phyloP scores from a whole-genome alignment of 2,329 filamentous ascomycete genomes.

The Alternaria incomplexa region DNA sequence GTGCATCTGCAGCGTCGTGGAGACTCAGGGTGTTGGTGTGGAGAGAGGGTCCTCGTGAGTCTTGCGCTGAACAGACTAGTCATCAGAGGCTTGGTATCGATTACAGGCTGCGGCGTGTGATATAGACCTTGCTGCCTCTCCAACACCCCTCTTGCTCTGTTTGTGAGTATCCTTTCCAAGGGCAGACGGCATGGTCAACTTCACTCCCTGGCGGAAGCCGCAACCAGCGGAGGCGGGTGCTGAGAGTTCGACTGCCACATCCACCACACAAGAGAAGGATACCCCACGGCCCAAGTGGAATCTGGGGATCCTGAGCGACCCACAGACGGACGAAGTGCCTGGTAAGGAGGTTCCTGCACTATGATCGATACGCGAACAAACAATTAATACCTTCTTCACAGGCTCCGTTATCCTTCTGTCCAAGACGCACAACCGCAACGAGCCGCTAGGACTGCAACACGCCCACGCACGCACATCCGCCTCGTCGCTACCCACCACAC shows the following conservation, averaged over 20 bases:
- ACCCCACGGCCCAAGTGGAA: slow-evolving; percentile 51
- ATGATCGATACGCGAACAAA: not conserved
- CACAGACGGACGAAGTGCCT: slow-evolving; percentile 82
- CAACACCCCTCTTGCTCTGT: not conserved
- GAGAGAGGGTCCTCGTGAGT: slow-evolving; percentile 16
- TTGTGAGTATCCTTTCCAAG: not conserved
- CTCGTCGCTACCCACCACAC: slow-evolving; percentile 56
- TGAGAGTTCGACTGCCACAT: not conserved
- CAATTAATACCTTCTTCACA: slow-evolving; percentile 28
- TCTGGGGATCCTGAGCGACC: slow-evolving; percentile 84
- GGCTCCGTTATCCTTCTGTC: slow-evolving; percentile 68
- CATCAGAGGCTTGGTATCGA: slow-evolving; percentile 3
- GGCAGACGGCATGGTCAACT: slow-evolving; percentile 21
- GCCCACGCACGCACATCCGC: slow-evolving; percentile 66
- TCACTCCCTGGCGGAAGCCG: slow-evolving; percentile 25
- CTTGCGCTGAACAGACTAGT: slow-evolving; percentile 5
- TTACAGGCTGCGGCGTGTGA: not conserved
- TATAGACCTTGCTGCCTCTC: not conserved
- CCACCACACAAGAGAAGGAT: slow-evolving; percentile 10
- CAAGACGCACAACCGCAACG: slow-evolving; percentile 62
- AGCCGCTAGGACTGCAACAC: slow-evolving; percentile 66
- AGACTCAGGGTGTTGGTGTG: slow-evolving; percentile 7
- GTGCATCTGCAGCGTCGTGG: slow-evolving; percentile 19
- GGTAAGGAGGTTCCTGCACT: slow-evolving; percentile 59
- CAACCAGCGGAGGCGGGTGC: slow-evolving; percentile 5